phyloP scores from a whole-genome alignment of 75 land plant species.

The Pinus taeda region DNA sequence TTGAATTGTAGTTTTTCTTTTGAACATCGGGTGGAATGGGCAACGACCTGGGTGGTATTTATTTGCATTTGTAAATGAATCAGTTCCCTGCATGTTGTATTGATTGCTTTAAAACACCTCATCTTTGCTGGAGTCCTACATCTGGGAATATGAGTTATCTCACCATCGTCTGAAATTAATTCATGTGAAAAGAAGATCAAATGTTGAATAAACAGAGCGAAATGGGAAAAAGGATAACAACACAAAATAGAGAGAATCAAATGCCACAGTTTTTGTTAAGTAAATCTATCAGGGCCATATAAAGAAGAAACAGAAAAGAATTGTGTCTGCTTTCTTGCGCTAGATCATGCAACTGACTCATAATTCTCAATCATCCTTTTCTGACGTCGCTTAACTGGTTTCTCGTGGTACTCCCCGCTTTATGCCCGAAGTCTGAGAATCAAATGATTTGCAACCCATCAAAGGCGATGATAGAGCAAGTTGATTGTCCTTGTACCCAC shows the following conservation, averaged over 20 bases:
- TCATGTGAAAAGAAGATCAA: neutral
- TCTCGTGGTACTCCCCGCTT: slow-evolving; percentile 42
- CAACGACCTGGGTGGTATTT: too few species aligned
- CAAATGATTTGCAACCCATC: neutral
- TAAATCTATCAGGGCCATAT: neutral
- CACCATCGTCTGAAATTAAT: neutral
- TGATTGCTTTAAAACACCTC: too few species aligned
- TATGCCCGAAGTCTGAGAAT: slow-evolving; percentile 17
- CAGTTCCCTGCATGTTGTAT: too few species aligned
- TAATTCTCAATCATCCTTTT: slow-evolving; percentile 74
- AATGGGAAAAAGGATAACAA: neutral
- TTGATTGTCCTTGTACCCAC: slow-evolving; percentile 18
- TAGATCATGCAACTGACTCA: slow-evolving; percentile 76
- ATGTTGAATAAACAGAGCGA: neutral
- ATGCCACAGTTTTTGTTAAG: too few species aligned
- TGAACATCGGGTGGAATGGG: too few species aligned
- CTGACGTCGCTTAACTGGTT: slow-evolving; percentile 58
- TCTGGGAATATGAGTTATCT: too few species aligned
- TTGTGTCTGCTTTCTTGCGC: slow-evolving; percentile 68
- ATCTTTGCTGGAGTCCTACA: too few species aligned
- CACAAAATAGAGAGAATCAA: too few species aligned
- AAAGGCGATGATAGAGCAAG: slow-evolving; percentile 2
- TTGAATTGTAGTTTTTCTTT: too few species aligned
- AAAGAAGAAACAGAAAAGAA: neutral
- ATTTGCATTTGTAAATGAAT: too few species aligned